These are phyloP conservation scores for Cladosporium velox DNA, from an alignment of 2,329 filamentous ascomycete genomes.

Conservation along the genomic window DNA sequence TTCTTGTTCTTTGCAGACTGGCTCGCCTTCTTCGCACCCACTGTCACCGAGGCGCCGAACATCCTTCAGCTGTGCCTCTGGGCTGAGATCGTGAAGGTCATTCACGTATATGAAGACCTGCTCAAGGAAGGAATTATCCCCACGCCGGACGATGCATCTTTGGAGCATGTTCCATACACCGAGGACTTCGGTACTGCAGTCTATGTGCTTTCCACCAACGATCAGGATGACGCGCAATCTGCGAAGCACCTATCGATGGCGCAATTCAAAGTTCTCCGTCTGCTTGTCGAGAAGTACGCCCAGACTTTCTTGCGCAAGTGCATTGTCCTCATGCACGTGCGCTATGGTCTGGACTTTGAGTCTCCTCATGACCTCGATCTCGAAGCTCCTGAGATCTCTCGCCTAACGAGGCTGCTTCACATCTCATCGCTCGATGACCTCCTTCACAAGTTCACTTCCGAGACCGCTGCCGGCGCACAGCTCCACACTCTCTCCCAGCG, in stretches of 20 bases:
- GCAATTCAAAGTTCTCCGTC: conserved; percentile 36
- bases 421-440: conserved; percentile 80
- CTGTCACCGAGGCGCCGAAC: conserved; percentile 45
- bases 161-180: conserved; percentile 33
- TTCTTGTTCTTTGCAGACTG: conserved; percentile 79
- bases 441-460: conserved; percentile 59
- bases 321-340: conserved; percentile 79
- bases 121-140: conserved; percentile 22
- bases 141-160: not conserved
- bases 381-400: conserved; percentile 65
- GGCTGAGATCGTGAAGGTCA: conserved; percentile 84
- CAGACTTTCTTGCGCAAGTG: conserved; percentile 87
- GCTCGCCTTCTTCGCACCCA: conserved; percentile 34
- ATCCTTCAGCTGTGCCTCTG: conserved; percentile 84
- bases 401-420: conserved; percentile 73
- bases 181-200: conserved; percentile 16
- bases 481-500: conserved; percentile 59
- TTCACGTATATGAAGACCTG: conserved; percentile 54
- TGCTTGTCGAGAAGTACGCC: conserved; percentile 73
- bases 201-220: not conserved
- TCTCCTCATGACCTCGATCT: conserved; percentile 52
- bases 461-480: conserved; percentile 42
- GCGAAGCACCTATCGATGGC: not conserved
- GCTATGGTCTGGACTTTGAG: conserved; percentile 84
- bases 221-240: not conserved